Conservation (phyloP, 1,284 basidiomycete genomes). For the Austroboletus novae-zelandiae region DNA sequence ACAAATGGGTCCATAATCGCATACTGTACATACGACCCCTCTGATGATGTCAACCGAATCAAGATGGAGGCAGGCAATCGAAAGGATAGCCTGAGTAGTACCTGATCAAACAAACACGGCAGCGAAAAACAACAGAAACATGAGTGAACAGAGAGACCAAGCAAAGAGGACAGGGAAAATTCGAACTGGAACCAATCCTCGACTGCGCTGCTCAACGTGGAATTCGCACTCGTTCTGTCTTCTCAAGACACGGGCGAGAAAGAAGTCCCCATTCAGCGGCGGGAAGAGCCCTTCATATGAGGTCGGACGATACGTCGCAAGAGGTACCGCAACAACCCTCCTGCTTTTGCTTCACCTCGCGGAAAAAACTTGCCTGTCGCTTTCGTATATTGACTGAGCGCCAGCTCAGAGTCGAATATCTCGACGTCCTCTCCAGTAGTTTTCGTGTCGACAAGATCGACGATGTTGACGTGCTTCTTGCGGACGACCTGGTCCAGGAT, state of each 20-base stretch:
- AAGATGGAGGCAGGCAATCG: too few species aligned
- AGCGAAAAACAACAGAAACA: too few species aligned
- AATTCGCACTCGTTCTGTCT: too few species aligned
- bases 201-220: too few species aligned
- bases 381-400: conserved; percentile 11
- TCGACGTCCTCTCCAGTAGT: conserved; percentile 1
- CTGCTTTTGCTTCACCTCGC: conserved; percentile 18
- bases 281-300: not conserved
- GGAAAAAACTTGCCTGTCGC: conserved; percentile 15
- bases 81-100: too few species aligned
- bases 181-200: too few species aligned
- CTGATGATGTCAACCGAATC: too few species aligned
- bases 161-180: too few species aligned
- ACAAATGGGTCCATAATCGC: too few species aligned
- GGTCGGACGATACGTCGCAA: conserved; percentile 17
- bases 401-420: conserved; percentile 11
- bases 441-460: conserved; percentile 18
- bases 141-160: too few species aligned
- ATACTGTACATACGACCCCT: too few species aligned
- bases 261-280: conserved; percentile 10
- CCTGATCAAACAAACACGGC: too few species aligned
- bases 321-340: conserved; percentile 16
- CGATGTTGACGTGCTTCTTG: conserved; percentile 10
- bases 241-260: not conserved
- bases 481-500: conserved; percentile 5